A percentile compares a stretch with the other conserved stretches of the same genome.
phyloP scores from a whole-genome alignment of 148 eudicot species.

The Oxyria digyna region DNA sequence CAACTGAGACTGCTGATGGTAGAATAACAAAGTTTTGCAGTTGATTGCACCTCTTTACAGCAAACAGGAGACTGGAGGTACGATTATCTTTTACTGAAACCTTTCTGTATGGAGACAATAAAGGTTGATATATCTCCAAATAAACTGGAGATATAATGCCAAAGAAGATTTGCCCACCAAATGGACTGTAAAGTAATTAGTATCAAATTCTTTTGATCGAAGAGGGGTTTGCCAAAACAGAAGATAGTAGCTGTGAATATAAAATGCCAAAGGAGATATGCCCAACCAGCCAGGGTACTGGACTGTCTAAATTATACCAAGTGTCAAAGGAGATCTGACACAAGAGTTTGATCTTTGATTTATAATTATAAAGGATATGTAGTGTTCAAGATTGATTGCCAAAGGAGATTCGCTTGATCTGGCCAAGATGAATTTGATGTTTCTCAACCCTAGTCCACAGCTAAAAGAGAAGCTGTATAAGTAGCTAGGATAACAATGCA shows the following conservation, averaged over 20 bases:
- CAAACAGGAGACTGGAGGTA: neutral
- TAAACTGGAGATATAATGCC: slow-evolving; percentile 34
- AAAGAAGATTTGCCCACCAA: slow-evolving; percentile 65
- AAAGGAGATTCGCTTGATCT: slow-evolving; percentile 67
- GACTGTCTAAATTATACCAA: too few relatives aligned
- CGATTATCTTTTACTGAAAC: neutral
- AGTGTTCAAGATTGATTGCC: slow-evolving; percentile 29
- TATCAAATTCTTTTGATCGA: neutral
- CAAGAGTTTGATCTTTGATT: slow-evolving; percentile 10
- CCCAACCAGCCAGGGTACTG: slow-evolving; percentile 7
- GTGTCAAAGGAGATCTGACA: slow-evolving; percentile 39
- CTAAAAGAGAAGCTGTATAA: neutral
- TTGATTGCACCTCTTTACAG: neutral
- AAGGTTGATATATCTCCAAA: slow-evolving; percentile 17
- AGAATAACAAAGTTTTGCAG: neutral
- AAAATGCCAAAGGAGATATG: slow-evolving; percentile 9
- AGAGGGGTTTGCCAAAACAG: neutral
- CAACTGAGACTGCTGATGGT: neutral
- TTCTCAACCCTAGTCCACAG: neutral
- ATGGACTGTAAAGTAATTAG: slow-evolving; percentile 12
- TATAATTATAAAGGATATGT: slow-evolving; percentile 3
- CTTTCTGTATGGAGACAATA: slow-evolving; percentile 4
- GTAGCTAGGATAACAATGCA: slow-evolving; percentile 12
- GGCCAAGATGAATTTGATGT: slow-evolving; percentile 1
- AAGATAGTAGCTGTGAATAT: too few relatives aligned